Evolutionary conservation across 805 yeast genomes (phyloP).

Genomic region (Suhomyces faveliae): DNA sequence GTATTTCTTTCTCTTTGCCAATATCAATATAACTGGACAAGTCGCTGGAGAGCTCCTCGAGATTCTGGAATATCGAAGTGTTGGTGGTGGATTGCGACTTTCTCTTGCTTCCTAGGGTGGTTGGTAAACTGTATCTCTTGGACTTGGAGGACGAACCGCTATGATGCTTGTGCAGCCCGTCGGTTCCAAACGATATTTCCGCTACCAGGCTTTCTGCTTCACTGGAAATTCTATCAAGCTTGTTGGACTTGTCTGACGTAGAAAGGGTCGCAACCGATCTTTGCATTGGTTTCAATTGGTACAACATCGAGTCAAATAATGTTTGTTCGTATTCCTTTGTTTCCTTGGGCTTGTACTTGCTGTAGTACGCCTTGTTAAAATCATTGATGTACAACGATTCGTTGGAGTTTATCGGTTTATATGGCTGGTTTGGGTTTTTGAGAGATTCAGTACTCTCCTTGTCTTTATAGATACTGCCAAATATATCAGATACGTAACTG

Average conservation of each 20-base stretch:
- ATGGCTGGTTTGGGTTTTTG: not conserved
- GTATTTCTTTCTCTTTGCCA: not conserved
- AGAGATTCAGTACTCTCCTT: not conserved
- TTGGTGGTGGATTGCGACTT: conserved; percentile 24
- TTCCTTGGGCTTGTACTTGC: conserved; percentile 12
- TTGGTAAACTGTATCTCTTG: conserved; percentile 9
- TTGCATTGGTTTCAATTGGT: conserved; percentile 30
- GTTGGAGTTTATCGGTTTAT: not conserved
- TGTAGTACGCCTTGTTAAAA: conserved; percentile 21
- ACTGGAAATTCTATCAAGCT: not conserved
- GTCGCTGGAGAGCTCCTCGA: conserved; percentile 30
- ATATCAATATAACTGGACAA: conserved; percentile 19
- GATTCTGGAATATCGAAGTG: conserved; percentile 26
- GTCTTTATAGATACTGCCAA: conserved; percentile 18
- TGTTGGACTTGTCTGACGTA: conserved; percentile 15
- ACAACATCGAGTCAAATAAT: conserved; percentile 17
- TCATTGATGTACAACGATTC: conserved; percentile 17
- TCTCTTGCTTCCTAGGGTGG: conserved; percentile 9
- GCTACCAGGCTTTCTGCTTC: not conserved
- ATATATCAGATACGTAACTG: conserved; percentile 28
- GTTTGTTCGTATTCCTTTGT: conserved; percentile 10
- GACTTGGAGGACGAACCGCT: conserved; percentile 6
- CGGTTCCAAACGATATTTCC: not conserved
- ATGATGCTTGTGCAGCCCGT: not conserved
- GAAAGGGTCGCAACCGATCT: conserved; percentile 33